Base-by-base conservation (phyloP, 495 filamentous ascomycete species). In the Penicillium canescens region DNA sequence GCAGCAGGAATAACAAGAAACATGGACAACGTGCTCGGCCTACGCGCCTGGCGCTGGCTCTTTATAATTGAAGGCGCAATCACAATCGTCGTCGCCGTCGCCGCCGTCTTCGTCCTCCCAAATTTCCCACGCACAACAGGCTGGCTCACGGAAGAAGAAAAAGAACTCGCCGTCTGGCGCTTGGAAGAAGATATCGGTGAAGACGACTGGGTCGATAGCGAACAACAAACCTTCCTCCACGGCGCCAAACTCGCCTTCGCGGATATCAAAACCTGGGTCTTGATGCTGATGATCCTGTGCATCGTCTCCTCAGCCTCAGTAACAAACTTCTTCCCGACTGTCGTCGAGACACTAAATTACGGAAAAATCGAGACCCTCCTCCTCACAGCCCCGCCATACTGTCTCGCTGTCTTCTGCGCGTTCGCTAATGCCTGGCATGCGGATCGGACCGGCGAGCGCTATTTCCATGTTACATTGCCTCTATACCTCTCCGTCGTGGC, bases 281-380 rank as follows among this genome's bases (percentile, higher is more conserved):
- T 60, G 35, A 81, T 84, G 67, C 65, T 89, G 9, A 71, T 89
- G 43, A 78, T 92, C 46, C 81, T 90, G 42, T 82, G 86, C 61
- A 86, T 91, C 66, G 84, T 90, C 12, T 81, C 85, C 24, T 82
- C 83, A 24, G 85, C 82, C 44, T 86, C 86, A 3, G 85, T 91
- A 8, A 91, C 88, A n/a, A 92, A 94, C 68, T 94, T 94, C 80
- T 93, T 95, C 74, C 90, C 91, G 0, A 87, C 89, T 12, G 87
- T 96, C 20, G 90, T 94, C 31, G 75, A 79, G 37, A 92, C 90
- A 2, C 76, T 96, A 6, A 78, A 84, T 7, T 90, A 85, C 61
- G 71, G 65, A 56, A 80, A 81, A n/a, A 84, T 90, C 56, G 63
- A 77, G 16, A 86, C 90, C 1, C 82, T 94, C 9, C 81, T 91